phyloP scores from a whole-genome alignment of 208 protist genomes.

The Wallacemonas sp. region DNA sequence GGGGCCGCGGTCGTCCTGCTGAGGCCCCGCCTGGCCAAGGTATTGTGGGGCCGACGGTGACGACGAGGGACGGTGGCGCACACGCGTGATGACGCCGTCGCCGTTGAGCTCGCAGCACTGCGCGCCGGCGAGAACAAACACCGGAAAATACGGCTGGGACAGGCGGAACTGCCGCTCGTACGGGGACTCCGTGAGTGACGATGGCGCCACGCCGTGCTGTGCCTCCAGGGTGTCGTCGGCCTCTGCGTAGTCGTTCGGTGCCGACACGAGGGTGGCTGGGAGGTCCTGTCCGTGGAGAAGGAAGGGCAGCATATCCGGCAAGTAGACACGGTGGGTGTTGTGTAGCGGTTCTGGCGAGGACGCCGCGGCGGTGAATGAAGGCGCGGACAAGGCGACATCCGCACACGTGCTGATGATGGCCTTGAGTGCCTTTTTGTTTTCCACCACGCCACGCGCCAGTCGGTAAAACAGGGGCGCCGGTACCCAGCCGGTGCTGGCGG shows the following conservation, averaged over 20 bases:
- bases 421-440: neutral
- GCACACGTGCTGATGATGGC: neutral
- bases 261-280: neutral
- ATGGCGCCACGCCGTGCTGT: neutral
- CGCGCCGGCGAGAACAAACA: conserved; percentile 27
- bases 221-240: neutral
- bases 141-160: conserved; percentile 21
- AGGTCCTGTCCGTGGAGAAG: conserved; percentile 19
- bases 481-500: neutral
- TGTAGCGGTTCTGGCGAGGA: too few relatives aligned
- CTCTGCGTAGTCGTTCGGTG: too few relatives aligned
- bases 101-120: conserved; percentile 5
- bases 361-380: too few relatives aligned
- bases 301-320: conserved; percentile 31
- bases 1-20: too few relatives aligned
- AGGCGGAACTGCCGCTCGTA: neutral
- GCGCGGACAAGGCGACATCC: neutral
- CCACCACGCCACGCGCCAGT: neutral
- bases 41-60: neutral
- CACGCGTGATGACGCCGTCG: conserved; percentile 10
- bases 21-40: too few relatives aligned
- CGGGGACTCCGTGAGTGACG: neutral
- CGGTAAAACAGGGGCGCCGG: neutral
- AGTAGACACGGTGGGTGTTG: conserved; percentile 9
- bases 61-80: conserved; percentile 10